Evolutionary conservation across 768 basidiomycete species (phyloP).

Genomic region (Serendipita sp.): DNA sequence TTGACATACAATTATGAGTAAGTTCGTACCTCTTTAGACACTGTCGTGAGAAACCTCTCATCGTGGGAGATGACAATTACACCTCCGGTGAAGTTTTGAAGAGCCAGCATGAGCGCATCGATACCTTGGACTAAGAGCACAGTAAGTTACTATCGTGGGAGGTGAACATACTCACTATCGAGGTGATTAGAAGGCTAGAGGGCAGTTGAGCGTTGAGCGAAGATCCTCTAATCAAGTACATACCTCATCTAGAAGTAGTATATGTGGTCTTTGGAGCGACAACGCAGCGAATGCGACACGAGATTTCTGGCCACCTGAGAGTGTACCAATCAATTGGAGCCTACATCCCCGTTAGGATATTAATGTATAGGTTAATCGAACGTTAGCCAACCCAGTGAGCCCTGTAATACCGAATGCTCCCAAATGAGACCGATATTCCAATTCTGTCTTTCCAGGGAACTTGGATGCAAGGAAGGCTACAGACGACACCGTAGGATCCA

Average conservation of each 20-base stretch:
- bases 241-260: conserved; percentile 87
- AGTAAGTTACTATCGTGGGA: conserved; percentile 4
- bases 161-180: conserved; percentile 56
- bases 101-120: conserved; percentile 80
- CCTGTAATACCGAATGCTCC: conserved; percentile 97
- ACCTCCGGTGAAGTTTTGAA: conserved; percentile 71
- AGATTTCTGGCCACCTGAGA: conserved; percentile 91
- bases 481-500: conserved; percentile 70
- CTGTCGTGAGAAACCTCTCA: conserved; percentile 84
- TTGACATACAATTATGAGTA: neutral
- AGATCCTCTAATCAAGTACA: conserved; percentile 11
- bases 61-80: conserved; percentile 92
- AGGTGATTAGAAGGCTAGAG: conserved; percentile 79
- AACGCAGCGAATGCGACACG: conserved; percentile 84
- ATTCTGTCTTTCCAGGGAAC: conserved; percentile 89
- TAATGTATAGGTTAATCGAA: neutral
- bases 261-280: conserved; percentile 77
- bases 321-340: conserved; percentile 75
- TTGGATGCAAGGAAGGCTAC: conserved; percentile 84
- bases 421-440: conserved; percentile 88
- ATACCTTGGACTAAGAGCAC: conserved; percentile 45
- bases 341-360: conserved; percentile 19
- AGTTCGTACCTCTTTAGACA: conserved; percentile 55
- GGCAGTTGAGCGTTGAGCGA: neutral
- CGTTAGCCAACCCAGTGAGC: conserved; percentile 55